Percentiles rank a stretch among this genome's conserved stretches.
Evolutionary conservation across 208 protist species (phyloP).

Genomic region (Novymonas esmeraldas): DNA sequence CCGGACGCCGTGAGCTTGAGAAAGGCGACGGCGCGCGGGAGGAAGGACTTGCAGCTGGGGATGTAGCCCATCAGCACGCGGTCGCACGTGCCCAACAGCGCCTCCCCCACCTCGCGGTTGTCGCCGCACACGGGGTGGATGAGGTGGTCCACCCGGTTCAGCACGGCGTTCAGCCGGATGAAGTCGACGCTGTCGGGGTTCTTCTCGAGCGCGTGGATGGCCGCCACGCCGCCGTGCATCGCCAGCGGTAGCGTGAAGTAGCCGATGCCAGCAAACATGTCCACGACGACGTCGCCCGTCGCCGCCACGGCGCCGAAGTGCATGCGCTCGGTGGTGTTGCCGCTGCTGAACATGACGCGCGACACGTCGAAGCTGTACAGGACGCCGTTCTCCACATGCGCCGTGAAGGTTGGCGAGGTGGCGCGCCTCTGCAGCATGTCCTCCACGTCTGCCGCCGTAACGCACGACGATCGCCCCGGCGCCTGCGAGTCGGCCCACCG

Average conservation of each 20-base stretch:
- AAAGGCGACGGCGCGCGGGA: slow-evolving; percentile 80
- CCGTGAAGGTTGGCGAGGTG: slow-evolving; percentile 70
- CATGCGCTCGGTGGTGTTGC: slow-evolving; percentile 93
- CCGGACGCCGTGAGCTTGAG: slow-evolving; percentile 39
- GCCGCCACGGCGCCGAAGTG: slow-evolving; percentile 75
- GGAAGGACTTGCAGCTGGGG: slow-evolving; percentile 75
- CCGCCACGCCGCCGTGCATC: slow-evolving; percentile 55
- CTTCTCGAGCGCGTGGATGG: slow-evolving; percentile 89
- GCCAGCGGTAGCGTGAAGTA: slow-evolving; percentile 92
- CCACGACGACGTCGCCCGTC: slow-evolving; percentile 82
- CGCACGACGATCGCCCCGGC: neutral
- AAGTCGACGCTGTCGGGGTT: slow-evolving; percentile 83
- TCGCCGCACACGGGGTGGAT: slow-evolving; percentile 80
- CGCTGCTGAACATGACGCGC: slow-evolving; percentile 92
- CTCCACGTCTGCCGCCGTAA: slow-evolving; percentile 23
- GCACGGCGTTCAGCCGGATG: slow-evolving; percentile 74
- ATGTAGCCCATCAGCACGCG: slow-evolving; percentile 94
- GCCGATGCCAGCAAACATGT: slow-evolving; percentile 94
- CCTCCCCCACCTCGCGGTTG: slow-evolving; percentile 70
- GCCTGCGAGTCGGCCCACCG: slow-evolving; percentile 14
- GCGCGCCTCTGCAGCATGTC: slow-evolving; percentile 27
- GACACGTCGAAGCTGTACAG: slow-evolving; percentile 87
- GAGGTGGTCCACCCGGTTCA: slow-evolving; percentile 78
- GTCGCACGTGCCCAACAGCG: slow-evolving; percentile 79
- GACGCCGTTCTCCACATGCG: slow-evolving; percentile 91